Base-by-base conservation (phyloP, 768 basidiomycete species). In the Gloeopeniophorella convolvens region DNA sequence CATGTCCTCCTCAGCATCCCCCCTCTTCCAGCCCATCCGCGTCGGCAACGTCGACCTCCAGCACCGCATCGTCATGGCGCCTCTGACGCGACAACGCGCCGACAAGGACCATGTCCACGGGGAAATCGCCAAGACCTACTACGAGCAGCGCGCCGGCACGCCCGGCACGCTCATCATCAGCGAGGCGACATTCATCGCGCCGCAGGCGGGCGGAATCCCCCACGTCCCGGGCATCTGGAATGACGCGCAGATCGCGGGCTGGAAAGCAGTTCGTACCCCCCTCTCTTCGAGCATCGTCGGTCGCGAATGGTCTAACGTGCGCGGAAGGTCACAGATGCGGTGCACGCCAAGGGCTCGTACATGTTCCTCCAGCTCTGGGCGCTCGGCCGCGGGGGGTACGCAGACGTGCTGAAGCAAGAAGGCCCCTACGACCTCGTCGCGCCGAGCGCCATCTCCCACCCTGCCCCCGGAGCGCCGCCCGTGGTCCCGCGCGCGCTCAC, bases 211-310 rank as follows among this genome's bases (percentile, higher is more conserved):
- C 3, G 81, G 79, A 2, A 68, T 65, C 34, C 42, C 50, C 1
- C 64, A 78, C 47, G 72, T 75, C 0, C 85, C 85, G 1, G 85
- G 85, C 1, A 77, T 86, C 46, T 86, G 76, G 70, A 78, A 62
- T 15, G 62, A 73, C 3, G 78, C 74, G 20, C 86, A 90, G 55
- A 72, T 73, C 27, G 51, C 59, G 7, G 70, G 57, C 0, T 82
- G 80, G 80, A 77, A 74, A 56, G 57, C 63, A 57, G 75, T 74
- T 28, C 16, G 50, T n/a, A n/a, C n/a, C n/a, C 4, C 8, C 13
- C 2, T 18, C 6, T 23, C 9, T 23, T 37, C 5, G 15, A 26
- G 3, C n/a, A 13, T n/a, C n/a, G n/a, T n/a, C n/a, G n/a, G n/a
- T n/a, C n/a, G n/a, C n/a, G n/a, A n/a, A n/a, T n/a, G 16, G 15